Evolutionary conservation across 2,329 filamentous ascomycete genomes (phyloP), one percentile per base, ranked within the genome.

Genomic region (Zasmidium citrigriseum): DNA sequence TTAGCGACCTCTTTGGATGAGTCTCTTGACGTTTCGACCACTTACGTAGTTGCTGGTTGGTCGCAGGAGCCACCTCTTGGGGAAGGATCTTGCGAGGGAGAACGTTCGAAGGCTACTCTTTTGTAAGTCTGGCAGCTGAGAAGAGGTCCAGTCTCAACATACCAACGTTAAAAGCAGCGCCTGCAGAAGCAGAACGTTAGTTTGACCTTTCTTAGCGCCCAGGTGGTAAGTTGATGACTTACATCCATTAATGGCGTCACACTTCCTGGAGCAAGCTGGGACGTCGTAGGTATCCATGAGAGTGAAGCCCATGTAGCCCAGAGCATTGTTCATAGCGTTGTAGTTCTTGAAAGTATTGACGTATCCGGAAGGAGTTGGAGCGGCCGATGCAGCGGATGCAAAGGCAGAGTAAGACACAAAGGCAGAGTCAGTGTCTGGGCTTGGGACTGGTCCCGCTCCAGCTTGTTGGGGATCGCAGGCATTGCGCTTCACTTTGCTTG

Each of bases 21-120:
- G 21, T 29, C n/a, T 3, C 51, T 58, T 29, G n/a, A 27, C 45
- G 22, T 2, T 48, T 46, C n/a, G 47, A 50, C 7, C 48, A 47
- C 16, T 21, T 21, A 29, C 10, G 52, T 55, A 9, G 27, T 47
- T 7, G 22, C 7, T 14, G 58, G 54, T 16, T 60, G 54, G 9
- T 53, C 53, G 23, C 58, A 60, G 24, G 44, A 25, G 22, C 50
- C 55, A 23, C 52, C 51, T n/a, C 66, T 46, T 10, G 73, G 72
- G 52, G 72, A 70, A 14, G 72, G 70, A 67, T 73, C 75, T 46
- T 64, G 57, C 29, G 59, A 57, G n/a, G 59, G 52, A 18, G 52
- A 34, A 34, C 57, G 60, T 44, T 60, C 60, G 10, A 57, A 60
- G 7, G 53, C 58, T 16, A 53, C 7, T 46, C 9, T 46, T 20